phyloP scores from a whole-genome alignment of 1,139 yeast species.

The Suhomyces maxii region DNA sequence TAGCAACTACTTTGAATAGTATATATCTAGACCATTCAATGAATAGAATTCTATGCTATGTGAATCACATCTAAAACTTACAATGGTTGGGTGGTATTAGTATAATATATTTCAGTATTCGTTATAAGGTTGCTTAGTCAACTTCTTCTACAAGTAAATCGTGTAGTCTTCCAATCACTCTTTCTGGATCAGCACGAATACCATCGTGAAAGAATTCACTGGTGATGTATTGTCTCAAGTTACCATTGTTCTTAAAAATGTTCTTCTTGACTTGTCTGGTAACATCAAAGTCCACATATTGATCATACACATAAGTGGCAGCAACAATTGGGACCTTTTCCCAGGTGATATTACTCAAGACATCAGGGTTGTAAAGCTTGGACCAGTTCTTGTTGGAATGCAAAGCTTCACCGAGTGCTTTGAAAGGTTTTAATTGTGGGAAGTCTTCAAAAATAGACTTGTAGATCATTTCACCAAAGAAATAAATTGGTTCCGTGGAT shows the following conservation, averaged over 20 bases:
- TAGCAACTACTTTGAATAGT: conserved; percentile 26
- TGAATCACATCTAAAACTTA: too few species aligned
- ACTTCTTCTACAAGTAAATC: conserved; percentile 43
- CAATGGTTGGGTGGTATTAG: too few species aligned
- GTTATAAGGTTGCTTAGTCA: conserved; percentile 28
- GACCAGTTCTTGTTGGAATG: conserved; percentile 46
- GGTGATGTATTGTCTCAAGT: conserved; percentile 44
- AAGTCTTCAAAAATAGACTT: conserved; percentile 52
- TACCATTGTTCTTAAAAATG: conserved; percentile 32
- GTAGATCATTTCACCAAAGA: conserved; percentile 61
- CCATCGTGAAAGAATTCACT: conserved; percentile 58
- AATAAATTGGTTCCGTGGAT: conserved; percentile 32
- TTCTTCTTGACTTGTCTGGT: conserved; percentile 34
- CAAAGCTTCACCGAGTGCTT: conserved; percentile 40
- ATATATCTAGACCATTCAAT: neutral
- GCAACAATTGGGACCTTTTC: conserved; percentile 51
- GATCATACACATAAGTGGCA: conserved; percentile 51
- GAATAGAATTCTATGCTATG: neutral
- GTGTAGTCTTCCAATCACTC: conserved; percentile 42
- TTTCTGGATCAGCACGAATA: conserved; percentile 41
- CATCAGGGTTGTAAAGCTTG: conserved; percentile 37
- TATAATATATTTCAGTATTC: too few species aligned
- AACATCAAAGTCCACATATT: conserved; percentile 52
- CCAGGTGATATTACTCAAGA: conserved; percentile 29
- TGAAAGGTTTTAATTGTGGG: conserved; percentile 40